Base-by-base conservation (phyloP, 2,329 filamentous ascomycete genomes). In the Sarocladium strictum region DNA sequence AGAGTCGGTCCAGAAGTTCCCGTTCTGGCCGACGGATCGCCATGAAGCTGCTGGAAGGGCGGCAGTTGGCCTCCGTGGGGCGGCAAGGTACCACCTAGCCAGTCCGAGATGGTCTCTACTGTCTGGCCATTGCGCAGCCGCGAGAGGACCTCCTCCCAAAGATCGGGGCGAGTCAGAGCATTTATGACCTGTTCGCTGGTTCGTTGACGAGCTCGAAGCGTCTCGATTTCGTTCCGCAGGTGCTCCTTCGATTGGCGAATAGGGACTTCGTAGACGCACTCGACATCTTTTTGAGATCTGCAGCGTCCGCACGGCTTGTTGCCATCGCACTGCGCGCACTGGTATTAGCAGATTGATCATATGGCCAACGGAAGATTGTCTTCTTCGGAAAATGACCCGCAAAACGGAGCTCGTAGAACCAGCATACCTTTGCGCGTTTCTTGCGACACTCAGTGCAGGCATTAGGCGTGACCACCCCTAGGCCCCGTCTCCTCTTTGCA, bases 161-260 rank as follows among this genome's bases (percentile, higher is more conserved):
- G 64, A 5, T 78, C 75, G 2, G 78, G 71, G 11, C 73, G 73
- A 4, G 71, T 66, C 47, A 86, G 73, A 10, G 81, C 82, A 3
- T 75, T 69, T 26, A 86, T 69, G 50, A 86, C 75, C 27, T 74
- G 74, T 24, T 85, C 78, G 64, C 69, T 81, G 43, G 76, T 76
- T 21, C 74, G 76, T 61, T 84, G 78, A 40, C 78, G 76, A 15
- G 72, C 72, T 49, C 78, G 78, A 33, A 86, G 67, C 24, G 67
- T 68, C 53, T 85, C 83, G 57, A 85, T 82, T 61, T 85, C 82
- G 61, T 70, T 71, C 43, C 83, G 76, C 4, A 86, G 73, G 53
- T 77, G 76, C 57, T 85, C 82, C 58, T 86, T 86, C 11, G 81
- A 84, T 59, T 84, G 81, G 43, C 83, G 80, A 4, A 85, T 76